Percentiles rank a stretch among this genome's conserved stretches.
Conservation (phyloP, 2,329 filamentous ascomycete species). For the Sphaerulina vaccinii region DNA sequence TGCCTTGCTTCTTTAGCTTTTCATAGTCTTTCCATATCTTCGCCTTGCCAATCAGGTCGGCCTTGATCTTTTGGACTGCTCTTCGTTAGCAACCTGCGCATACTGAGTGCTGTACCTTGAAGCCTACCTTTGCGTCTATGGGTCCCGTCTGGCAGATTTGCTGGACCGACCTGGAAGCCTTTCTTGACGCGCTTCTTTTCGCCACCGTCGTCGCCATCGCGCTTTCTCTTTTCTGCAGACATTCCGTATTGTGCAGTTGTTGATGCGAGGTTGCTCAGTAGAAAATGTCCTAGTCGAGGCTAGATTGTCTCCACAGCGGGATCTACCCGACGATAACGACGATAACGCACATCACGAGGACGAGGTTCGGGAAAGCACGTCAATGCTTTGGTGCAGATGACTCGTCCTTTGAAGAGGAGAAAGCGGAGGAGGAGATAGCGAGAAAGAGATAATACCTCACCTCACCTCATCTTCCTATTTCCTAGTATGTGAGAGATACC, state of each 20-base stretch:
- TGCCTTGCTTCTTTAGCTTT: constrained; percentile 69
- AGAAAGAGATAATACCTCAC: no score
- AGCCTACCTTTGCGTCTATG: constrained; percentile 69
- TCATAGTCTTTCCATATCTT: constrained; percentile 91
- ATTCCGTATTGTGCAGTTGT: not conserved
- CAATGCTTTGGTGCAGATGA: not conserved
- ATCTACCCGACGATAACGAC: not conserved
- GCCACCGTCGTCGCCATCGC: constrained; percentile 20
- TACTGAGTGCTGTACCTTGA: not conserved
- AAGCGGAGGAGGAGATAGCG: not conserved
- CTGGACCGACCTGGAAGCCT: constrained; percentile 83
- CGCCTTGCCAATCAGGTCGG: constrained; percentile 82
- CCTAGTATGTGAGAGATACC: no score
- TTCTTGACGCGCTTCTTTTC: constrained; percentile 55
- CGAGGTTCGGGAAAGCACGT: constrained; percentile 3
- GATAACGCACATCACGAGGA: constrained; percentile 3
- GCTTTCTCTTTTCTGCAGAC: constrained; percentile 29
- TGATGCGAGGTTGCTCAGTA: not conserved
- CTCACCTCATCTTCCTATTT: not conserved
- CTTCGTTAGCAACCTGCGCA: constrained; percentile 3
- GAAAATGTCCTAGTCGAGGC: not conserved
- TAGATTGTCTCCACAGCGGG: not conserved
- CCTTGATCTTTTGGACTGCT: constrained; percentile 82
- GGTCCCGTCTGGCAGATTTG: constrained; percentile 85
- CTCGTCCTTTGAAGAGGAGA: constrained; percentile 1